A percentile compares a stretch with the other conserved stretches of the same genome.
These are phyloP conservation scores for Melanopsichium pennsylvanicum DNA, from an alignment of 1,284 basidiomycete species.

Conservation along the genomic window DNA sequence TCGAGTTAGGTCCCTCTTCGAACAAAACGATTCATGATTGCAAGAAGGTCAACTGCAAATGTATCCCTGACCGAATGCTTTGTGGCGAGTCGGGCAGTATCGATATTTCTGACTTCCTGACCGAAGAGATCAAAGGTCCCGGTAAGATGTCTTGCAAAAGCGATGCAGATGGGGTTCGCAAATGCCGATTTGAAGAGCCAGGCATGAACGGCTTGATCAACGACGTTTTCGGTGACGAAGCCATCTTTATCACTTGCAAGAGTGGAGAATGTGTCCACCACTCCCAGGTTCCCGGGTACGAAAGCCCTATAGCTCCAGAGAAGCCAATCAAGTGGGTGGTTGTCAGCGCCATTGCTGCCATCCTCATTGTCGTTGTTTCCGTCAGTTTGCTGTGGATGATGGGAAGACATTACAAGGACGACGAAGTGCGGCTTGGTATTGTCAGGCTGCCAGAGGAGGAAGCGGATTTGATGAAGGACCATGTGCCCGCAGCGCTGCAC, in stretches of 20 bases:
- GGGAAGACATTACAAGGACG: constrained; percentile 49
- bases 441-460: constrained; percentile 72
- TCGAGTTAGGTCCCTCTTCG: constrained; percentile 26
- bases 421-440: constrained; percentile 30
- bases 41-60: constrained; percentile 80
- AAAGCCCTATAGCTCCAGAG: constrained; percentile 30
- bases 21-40: constrained; percentile 69
- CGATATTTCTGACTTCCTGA: constrained; percentile 94
- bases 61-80: constrained; percentile 89
- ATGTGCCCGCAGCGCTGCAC: constrained; percentile 88
- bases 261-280: constrained; percentile 93
- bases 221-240: constrained; percentile 88
- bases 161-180: constrained; percentile 61
- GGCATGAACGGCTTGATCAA: constrained; percentile 95
- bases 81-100: constrained; percentile 95
- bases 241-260: constrained; percentile 85
- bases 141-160: constrained; percentile 84
- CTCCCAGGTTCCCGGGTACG: constrained; percentile 84
- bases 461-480: constrained; percentile 85
- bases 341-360: constrained; percentile 80
- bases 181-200: constrained; percentile 89
- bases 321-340: constrained; percentile 74
- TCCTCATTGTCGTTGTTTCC: constrained; percentile 70
- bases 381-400: constrained; percentile 66
- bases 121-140: constrained; percentile 87